Evolutionary conservation across 2,329 filamentous ascomycete species (phyloP), one percentile per base, ranked within the genome.

Genomic region (Pseudogymnoascus destructans): DNA sequence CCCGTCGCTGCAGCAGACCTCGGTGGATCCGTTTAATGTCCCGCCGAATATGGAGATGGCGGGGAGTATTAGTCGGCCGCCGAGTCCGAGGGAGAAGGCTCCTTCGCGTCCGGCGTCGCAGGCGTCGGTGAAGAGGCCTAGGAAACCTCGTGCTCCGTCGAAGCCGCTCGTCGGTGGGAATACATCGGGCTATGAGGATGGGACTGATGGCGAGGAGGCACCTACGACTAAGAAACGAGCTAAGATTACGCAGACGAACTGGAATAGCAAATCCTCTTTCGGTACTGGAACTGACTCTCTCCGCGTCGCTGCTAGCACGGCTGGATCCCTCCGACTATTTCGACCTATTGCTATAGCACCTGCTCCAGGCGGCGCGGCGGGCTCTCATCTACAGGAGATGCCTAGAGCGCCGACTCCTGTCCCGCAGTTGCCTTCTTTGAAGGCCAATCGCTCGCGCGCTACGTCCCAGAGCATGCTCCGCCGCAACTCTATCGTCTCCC

Each of bases 221-320:
- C 76, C 76, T 4, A 79, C 79, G 23, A 75, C 77, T 62, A 86
- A 83, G 66, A 96, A 95, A 72, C 80, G 91, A 66, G 90, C 85
- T 32, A 93, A 89, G 67, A 81, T 86, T 21, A 89, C 82, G 17
- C 81, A 85, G 67, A 80, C 85, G 10, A 82, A 87, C 62, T 85
- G 84, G 73, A 82, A 82, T n/a, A 83, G 84, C 56, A 85, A 81
- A 64, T 80, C 78, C 61, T 82, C 81, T 19, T 87, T 96, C 65
- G 87, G 85, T 57, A 78, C 81, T 36, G 84, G 83, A 27, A 80
- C 84, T 8, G 89, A 93, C 55, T 95, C 89, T 3, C 75, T 97
- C 23, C 81, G 91, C 55, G 89, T 95, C n/a, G 85, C 88, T 61
- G 92, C 92, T 52, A 95, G 89, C 69, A 95, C 88, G 13, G 86